phyloP scores from a whole-genome alignment of 345 rosid genomes.

The Populus davidiana region DNA sequence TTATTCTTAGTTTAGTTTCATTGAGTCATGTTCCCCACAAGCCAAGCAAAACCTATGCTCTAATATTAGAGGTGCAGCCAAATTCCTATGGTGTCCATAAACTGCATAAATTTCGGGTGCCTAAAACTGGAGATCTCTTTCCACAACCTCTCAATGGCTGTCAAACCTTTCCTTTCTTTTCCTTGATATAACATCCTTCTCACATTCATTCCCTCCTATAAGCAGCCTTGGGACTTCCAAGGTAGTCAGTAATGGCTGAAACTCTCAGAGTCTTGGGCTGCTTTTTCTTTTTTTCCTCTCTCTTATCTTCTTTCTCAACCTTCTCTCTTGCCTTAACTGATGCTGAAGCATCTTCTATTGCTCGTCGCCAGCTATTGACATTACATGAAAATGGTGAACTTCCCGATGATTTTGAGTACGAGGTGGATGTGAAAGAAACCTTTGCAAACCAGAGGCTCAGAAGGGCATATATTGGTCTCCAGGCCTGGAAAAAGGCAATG shows the following conservation, averaged over 20 bases:
- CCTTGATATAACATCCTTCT: constrained; percentile 25
- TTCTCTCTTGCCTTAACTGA: constrained; percentile 46
- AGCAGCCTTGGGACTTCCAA: constrained; percentile 82
- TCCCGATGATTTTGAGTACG: constrained; percentile 27
- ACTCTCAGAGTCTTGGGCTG: constrained; percentile 54
- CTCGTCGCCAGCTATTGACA: constrained; percentile 61
- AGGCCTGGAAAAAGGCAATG: constrained; percentile 70
- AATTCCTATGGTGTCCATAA: not conserved
- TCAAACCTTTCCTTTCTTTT: constrained; percentile 8
- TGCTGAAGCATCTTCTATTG: constrained; percentile 52
- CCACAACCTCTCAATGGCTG: constrained; percentile 21
- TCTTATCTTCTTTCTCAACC: constrained; percentile 19
- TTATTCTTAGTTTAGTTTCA: not conserved
- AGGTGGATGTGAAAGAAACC: constrained; percentile 31
- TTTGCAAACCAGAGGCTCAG: constrained; percentile 59
- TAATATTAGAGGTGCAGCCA: not conserved
- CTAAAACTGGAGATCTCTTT: constrained; percentile 3
- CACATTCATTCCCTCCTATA: constrained; percentile 25
- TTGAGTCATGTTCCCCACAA: not conserved
- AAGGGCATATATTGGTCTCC: constrained; percentile 65
- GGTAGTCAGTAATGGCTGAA: constrained; percentile 45
- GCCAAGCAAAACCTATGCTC: not conserved
- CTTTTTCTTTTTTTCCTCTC: constrained; percentile 31
- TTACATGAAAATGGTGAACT: constrained; percentile 40
- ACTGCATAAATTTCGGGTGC: not conserved